These are phyloP conservation scores for Plasmodium coatneyi DNA, from an alignment of 169 alveolate species.

Conservation along the genomic window DNA sequence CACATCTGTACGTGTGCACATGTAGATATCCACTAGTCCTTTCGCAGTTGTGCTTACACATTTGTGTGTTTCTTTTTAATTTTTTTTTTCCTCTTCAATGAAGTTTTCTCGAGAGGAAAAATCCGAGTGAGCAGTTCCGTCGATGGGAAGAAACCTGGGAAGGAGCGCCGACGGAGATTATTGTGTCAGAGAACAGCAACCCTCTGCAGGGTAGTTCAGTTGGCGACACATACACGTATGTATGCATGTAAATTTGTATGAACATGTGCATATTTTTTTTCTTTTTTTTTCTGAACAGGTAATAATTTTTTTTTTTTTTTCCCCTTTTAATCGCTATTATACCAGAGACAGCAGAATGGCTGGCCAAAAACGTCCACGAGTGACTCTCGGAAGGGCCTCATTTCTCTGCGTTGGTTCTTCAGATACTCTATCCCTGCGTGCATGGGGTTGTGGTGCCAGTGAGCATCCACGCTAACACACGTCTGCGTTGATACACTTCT, in stretches of 20 bases:
- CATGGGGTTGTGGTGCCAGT: neutral
- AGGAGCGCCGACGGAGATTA: neutral
- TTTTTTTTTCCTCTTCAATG: neutral
- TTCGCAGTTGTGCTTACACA: neutral
- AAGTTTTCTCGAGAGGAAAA: neutral
- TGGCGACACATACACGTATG: neutral
- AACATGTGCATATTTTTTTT: neutral
- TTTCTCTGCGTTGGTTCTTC: constrained; percentile 30
- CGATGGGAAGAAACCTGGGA: constrained; percentile 1
- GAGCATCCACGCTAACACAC: neutral
- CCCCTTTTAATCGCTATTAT: neutral
- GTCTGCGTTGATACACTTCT: neutral
- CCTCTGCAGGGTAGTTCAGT: neutral
- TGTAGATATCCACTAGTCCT: neutral
- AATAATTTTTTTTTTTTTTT: neutral
- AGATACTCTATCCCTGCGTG: constrained; percentile 45
- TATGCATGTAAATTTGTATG: neutral
- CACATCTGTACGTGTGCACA: neutral
- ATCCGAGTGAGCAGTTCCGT: neutral
- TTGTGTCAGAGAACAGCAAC: neutral
- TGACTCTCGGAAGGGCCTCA: constrained; percentile 18
- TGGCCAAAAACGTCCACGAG: constrained; percentile 53
- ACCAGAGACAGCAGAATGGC: constrained; percentile 55
- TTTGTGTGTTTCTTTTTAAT: neutral
- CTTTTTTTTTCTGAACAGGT: neutral